Percentiles rank a stretch among this genome's conserved stretches.
These are phyloP conservation scores for Wickerhamiella domercqiae DNA, from an alignment of 805 yeast genomes.

Conservation along the genomic window DNA sequence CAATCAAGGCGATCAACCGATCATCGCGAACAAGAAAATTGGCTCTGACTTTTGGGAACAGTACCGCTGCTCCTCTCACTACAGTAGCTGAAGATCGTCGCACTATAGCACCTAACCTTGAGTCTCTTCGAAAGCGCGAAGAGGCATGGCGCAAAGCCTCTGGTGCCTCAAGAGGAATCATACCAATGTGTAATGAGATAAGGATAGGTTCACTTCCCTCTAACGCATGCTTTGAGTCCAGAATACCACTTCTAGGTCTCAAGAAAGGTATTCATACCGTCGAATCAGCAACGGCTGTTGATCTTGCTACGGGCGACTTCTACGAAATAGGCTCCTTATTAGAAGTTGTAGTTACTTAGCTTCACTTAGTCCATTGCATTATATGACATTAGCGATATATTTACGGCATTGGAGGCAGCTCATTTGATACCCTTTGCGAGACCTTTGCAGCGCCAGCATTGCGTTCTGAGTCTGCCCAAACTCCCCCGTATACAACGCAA, in stretches of 20 bases:
- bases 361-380: neutral
- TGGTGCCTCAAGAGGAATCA: slow-evolving; percentile 34
- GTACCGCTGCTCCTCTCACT: slow-evolving; percentile 11
- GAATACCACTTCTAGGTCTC: slow-evolving; percentile 43
- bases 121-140: slow-evolving; percentile 6
- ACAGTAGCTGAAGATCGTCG: slow-evolving; percentile 9
- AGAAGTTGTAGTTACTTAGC: slow-evolving; percentile 30
- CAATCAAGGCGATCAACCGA: slow-evolving; percentile 48
- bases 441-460: too few relatives aligned
- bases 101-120: slow-evolving; percentile 6
- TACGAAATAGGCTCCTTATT: slow-evolving; percentile 55
- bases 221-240: slow-evolving; percentile 48
- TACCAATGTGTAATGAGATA: slow-evolving; percentile 51
- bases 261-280: slow-evolving; percentile 49
- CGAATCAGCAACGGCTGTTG: slow-evolving; percentile 51
- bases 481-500: too few relatives aligned
- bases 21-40: slow-evolving; percentile 37
- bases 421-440: too few relatives aligned
- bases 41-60: slow-evolving; percentile 27
- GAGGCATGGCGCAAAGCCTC: slow-evolving; percentile 3
- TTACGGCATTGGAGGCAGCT: too few relatives aligned
- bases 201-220: slow-evolving; percentile 47
- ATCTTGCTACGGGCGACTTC: slow-evolving; percentile 47
- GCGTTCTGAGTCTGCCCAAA: too few relatives aligned
- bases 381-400: too few relatives aligned